Base-by-base conservation (phyloP, 768 basidiomycete species). In the Infundibulicybe gibba region DNA sequence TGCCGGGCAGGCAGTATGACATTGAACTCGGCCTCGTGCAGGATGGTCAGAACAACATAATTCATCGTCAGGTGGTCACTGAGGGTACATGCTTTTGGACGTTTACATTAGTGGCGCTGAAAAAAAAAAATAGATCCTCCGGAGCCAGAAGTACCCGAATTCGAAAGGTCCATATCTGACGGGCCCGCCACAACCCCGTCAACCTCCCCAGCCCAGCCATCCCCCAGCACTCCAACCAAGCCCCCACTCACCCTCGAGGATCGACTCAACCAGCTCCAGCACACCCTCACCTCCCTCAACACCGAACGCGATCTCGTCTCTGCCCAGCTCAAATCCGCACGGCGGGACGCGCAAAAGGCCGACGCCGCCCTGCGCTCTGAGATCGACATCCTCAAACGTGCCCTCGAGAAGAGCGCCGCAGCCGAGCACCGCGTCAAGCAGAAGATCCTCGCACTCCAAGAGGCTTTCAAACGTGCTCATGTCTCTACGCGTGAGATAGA, bases 1-100 rank as follows among this genome's bases (percentile, higher is more conserved):
- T 88, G 71, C 93, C 92, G 3, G 89, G 89, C 2, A 77, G 89
- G 47, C 88, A 90, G 60, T 97, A 97, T 56, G 92, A 97, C 57
- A 83, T 97, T 43, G 89, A 93, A 57, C 70, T 97, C 10, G 84
- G 77, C 2, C 75, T 94, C 20, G 81, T 85, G 4, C 80, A 81
- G 8, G 75, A 74, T 5, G 83, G 81, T 19, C 71, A 79, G 53
- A 63, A 58, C 39, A 68, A 60, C 43, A 67, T 55, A 32, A 68
- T 87, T 17, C 70, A 79, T 33, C 76, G 74, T 45, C 82, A 85
- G 56, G 80, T 93, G 49, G 80, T 79, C 0, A 88, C 87, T 0
- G 83, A 84, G 61, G 76, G 76, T 78, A 56, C 45, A 15, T 38
- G 43, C 53, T 51, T 44, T 49, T 11, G 35, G 41, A 53, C 58